Evolutionary conservation across 2,329 filamentous ascomycete genomes (phyloP).

Genomic region (Sporothrix brunneoviolacea): DNA sequence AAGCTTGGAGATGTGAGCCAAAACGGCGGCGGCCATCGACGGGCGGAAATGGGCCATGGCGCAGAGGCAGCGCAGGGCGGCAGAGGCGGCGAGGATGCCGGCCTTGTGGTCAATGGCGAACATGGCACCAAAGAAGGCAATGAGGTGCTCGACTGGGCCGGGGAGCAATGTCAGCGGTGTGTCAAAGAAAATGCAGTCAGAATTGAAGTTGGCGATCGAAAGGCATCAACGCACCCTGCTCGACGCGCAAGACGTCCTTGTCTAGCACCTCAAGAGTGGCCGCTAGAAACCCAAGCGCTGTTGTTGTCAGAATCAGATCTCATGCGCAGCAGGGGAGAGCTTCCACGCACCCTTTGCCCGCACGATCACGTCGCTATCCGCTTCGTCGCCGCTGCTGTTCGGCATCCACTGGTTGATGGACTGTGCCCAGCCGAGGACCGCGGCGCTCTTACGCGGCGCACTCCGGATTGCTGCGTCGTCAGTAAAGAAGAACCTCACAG

Average conservation of each 20-base stretch:
- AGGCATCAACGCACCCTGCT: slow-evolving; percentile 36
- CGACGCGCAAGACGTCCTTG: slow-evolving; percentile 38
- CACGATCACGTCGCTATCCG: slow-evolving; percentile 41
- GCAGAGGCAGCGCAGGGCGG: slow-evolving; percentile 43
- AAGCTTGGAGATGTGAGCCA: slow-evolving; percentile 42
- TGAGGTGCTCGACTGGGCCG: slow-evolving; percentile 23
- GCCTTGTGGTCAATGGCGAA: slow-evolving; percentile 54
- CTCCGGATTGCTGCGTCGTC: slow-evolving; percentile 16
- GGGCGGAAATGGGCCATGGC: slow-evolving; percentile 46
- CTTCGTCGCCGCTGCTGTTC: slow-evolving; percentile 9
- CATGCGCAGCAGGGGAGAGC: neutral
- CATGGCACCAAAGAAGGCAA: slow-evolving; percentile 52
- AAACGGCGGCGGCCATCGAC: slow-evolving; percentile 40
- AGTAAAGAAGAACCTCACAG: neutral
- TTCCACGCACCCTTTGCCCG: slow-evolving; percentile 41
- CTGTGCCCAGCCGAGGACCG: slow-evolving; percentile 21
- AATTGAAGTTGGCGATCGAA: neutral
- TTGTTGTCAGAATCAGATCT: neutral
- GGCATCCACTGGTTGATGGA: slow-evolving; percentile 32
- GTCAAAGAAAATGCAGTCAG: neutral
- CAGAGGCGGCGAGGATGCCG: slow-evolving; percentile 48
- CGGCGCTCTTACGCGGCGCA: slow-evolving; percentile 19
- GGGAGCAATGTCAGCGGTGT: neutral
- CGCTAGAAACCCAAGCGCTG: slow-evolving; percentile 52
- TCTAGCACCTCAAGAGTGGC: slow-evolving; percentile 44